phyloP scores from a whole-genome alignment of 352 stramenopile species.

The Globisporangium sylvaticum region DNA sequence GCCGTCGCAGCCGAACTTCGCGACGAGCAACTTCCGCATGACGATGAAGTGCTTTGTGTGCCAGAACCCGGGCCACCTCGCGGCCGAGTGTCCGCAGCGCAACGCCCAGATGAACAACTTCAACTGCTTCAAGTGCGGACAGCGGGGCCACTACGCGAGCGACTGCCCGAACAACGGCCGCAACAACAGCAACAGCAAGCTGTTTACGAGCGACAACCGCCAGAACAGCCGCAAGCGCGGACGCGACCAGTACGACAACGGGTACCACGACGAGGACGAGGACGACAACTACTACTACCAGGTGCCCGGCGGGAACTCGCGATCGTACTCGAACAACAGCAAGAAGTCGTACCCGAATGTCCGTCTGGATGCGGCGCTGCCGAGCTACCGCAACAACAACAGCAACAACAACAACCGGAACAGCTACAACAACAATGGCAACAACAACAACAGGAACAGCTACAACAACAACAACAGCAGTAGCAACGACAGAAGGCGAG shows the following conservation, averaged over 20 bases:
- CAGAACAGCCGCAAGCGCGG: constrained; percentile 44
- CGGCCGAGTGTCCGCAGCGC: constrained; percentile 55
- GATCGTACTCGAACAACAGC: constrained; percentile 8
- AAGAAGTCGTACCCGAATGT: constrained; percentile 14
- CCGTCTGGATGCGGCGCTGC: constrained; percentile 16
- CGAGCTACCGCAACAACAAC: constrained; percentile 13
- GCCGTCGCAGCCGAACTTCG: constrained; percentile 39
- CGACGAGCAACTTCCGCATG: constrained; percentile 33
- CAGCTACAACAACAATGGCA: constrained; percentile 8
- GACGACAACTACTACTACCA: constrained; percentile 32
- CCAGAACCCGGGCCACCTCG: constrained; percentile 64
- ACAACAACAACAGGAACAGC: constrained; percentile 12
- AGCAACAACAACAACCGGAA: constrained; percentile 15
- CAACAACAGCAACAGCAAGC: neutral
- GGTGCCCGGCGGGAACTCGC: constrained; percentile 19
- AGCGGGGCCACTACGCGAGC: constrained; percentile 44
- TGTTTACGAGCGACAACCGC: constrained; percentile 17
- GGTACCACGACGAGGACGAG: constrained; percentile 35
- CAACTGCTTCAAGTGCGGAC: constrained; percentile 51
- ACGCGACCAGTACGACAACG: constrained; percentile 39
- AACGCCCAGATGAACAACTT: constrained; percentile 39
- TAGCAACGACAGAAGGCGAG: constrained; percentile 14
- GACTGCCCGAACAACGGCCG: constrained; percentile 30
- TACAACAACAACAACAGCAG: constrained; percentile 23
- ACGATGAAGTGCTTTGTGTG: constrained; percentile 76